Percentiles rank a stretch among this genome's conserved stretches.
Conservation (phyloP, 352 stramenopile genomes). For the Phytophthora macrochlamydospora region DNA sequence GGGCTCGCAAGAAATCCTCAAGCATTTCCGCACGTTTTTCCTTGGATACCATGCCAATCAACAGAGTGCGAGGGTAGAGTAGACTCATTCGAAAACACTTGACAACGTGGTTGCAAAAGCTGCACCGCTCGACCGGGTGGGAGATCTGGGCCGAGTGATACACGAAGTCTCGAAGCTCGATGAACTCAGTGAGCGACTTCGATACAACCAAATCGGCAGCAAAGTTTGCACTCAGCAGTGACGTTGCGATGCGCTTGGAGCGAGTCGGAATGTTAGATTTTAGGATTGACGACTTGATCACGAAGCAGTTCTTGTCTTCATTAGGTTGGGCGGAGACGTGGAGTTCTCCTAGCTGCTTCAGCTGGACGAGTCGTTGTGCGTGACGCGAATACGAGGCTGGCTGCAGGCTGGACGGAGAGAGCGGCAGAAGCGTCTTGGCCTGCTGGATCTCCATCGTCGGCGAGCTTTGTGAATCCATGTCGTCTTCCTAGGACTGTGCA, state of each 20-base stretch:
- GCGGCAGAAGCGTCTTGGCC: not conserved
- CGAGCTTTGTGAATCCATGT: too few species aligned
- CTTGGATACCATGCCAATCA: slow-evolving; percentile 1
- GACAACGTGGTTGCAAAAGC: slow-evolving; percentile 37
- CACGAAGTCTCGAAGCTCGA: slow-evolving; percentile 32
- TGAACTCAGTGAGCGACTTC: slow-evolving; percentile 26
- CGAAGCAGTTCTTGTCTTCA: not conserved
- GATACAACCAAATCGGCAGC: slow-evolving; percentile 2
- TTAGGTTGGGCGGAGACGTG: not conserved
- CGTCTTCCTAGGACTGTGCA: too few species aligned
- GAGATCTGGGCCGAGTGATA: slow-evolving; percentile 23
- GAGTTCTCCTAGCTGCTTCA: slow-evolving; percentile 9
- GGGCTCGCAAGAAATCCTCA: slow-evolving; percentile 11
- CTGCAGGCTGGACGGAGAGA: slow-evolving; percentile 3
- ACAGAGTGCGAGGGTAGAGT: slow-evolving; percentile 2
- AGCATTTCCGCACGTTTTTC: slow-evolving; percentile 11
- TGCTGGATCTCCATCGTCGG: too few species aligned
- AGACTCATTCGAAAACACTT: slow-evolving; percentile 24
- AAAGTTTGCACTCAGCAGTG: not conserved
- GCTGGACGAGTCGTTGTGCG: slow-evolving; percentile 4
- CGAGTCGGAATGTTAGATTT: slow-evolving; percentile 4
- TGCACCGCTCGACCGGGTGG: slow-evolving; percentile 22
- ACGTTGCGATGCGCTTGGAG: not conserved
- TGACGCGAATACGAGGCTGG: slow-evolving; percentile 6
- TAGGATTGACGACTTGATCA: not conserved